Evolutionary conservation across 306 rosid species (phyloP), one percentile per base, ranked within the genome.

Genomic region (Castanea sativa): DNA sequence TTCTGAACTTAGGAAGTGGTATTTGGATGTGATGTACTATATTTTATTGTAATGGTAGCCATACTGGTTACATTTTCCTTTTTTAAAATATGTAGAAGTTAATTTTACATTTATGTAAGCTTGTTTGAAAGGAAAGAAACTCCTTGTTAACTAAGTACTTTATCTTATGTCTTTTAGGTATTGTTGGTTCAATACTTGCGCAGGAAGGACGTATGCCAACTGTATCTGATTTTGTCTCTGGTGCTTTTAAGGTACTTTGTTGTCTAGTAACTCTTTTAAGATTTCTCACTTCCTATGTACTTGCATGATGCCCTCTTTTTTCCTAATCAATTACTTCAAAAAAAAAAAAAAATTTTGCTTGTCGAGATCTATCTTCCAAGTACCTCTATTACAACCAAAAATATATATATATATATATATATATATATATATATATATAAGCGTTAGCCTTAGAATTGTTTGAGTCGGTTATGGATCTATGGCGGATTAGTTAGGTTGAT

Each of bases 161-260:
- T 63, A 27, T 69, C n/a, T 13, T 76, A n/a, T 79, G 64, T 69
- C 38, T 81, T 82, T 71, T 81, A 96, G 99, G 99, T 76, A 45
- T 96, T 78, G 78, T 89, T 77, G 99, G 99, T 75, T 93, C 98
- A 27, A 90, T 87, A 52, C 78, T 96, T 78, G 99, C 92, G 14
- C 90, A 93, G 77, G 99, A 96, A 80, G 97, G 96, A 52, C 82
- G 91, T 13, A 23, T 89, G 6, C 76, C 91, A 4, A 89, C 86
- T 51, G 84, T 89, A 23, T 88, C 96, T 68, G 88, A 87, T 87
- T 16, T 90, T 3, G 81, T 89, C 29, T 89, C 99, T 2, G 94
- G 98, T 77, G 94, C 97, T 75, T 87, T 86, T 71, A 93, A 91
- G 98, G 99, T 96, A 82, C 67, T 87, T 49, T 83, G 61, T 75